Evolutionary conservation across 75 land plant species (phyloP).

Genomic region (Cryptomeria japonica): DNA sequence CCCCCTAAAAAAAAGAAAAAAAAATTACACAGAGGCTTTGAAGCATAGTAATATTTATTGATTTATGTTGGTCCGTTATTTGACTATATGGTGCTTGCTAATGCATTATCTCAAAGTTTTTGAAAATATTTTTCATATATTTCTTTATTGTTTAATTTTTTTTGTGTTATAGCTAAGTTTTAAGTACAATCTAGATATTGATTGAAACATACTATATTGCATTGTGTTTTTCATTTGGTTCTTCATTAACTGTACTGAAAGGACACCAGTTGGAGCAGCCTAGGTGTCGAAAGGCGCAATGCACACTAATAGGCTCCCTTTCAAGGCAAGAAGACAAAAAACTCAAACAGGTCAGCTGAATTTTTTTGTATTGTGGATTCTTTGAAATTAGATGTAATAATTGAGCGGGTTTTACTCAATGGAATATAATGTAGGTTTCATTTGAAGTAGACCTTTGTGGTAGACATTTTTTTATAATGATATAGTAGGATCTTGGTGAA

Average conservation of each 20-base stretch:
- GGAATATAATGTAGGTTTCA: neutral
- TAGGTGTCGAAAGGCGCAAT: conserved; percentile 63
- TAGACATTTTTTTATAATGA: neutral
- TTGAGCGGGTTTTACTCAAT: neutral
- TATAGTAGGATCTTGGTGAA: neutral
- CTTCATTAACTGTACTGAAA: neutral
- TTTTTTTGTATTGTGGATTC: neutral
- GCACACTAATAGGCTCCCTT: conserved; percentile 73
- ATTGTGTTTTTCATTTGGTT: neutral
- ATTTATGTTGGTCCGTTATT: neutral
- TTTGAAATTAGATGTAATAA: neutral
- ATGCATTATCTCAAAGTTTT: neutral
- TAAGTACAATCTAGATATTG: neutral
- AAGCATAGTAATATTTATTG: neutral
- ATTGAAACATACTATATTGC: neutral
- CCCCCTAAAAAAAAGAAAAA: too few species aligned
- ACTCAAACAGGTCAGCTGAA: conserved; percentile 46
- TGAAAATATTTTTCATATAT: neutral
- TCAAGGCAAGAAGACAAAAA: conserved; percentile 48
- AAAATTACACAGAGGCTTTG: neutral
- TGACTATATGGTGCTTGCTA: neutral
- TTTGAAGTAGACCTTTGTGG: neutral
- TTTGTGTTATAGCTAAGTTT: neutral
- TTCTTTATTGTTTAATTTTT: neutral
- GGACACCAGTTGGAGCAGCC: conserved; percentile 65